Percentiles rank a stretch among this genome's conserved stretches.
Evolutionary conservation across 164 flowering plant species (phyloP).

Genomic region (Nymphaea thermarum): DNA sequence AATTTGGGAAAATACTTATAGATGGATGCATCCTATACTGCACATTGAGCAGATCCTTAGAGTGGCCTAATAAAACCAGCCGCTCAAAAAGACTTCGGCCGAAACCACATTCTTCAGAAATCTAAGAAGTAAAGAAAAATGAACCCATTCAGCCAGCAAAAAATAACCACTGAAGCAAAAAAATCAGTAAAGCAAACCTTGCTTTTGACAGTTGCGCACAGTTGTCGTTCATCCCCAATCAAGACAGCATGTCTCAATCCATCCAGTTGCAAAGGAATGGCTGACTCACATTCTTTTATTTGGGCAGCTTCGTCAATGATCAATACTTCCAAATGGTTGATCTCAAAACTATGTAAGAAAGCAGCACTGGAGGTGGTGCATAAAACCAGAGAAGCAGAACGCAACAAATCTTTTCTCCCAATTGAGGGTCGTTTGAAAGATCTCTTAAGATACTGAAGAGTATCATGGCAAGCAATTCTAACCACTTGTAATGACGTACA

Average conservation of each 20-base stretch:
- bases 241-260: slow-evolving; percentile 31
- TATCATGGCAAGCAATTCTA: neutral
- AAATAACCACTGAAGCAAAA: neutral
- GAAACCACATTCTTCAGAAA: slow-evolving; percentile 17
- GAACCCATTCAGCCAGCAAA: neutral
- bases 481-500: neutral
- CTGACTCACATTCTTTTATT: slow-evolving; percentile 45
- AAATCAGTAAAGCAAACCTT: slow-evolving; percentile 10
- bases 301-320: slow-evolving; percentile 55
- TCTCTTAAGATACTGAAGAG: neutral
- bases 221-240: slow-evolving; percentile 41
- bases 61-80: slow-evolving; percentile 23
- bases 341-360: slow-evolving; percentile 7
- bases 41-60: slow-evolving; percentile 27
- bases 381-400: slow-evolving; percentile 20
- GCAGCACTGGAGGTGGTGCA: slow-evolving; percentile 40
- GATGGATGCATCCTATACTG: slow-evolving; percentile 48
- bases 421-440: neutral
- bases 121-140: slow-evolving; percentile 6
- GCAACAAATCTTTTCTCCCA: neutral
- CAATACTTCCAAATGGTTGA: slow-evolving; percentile 13
- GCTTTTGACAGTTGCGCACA: slow-evolving; percentile 45
- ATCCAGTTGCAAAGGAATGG: slow-evolving; percentile 29
- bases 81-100: slow-evolving; percentile 41
- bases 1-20: slow-evolving; percentile 39